Evolutionary conservation across 352 stramenopile species (phyloP), one percentile per base, ranked within the genome.

Genomic region (Phytophthora hibernalis): DNA sequence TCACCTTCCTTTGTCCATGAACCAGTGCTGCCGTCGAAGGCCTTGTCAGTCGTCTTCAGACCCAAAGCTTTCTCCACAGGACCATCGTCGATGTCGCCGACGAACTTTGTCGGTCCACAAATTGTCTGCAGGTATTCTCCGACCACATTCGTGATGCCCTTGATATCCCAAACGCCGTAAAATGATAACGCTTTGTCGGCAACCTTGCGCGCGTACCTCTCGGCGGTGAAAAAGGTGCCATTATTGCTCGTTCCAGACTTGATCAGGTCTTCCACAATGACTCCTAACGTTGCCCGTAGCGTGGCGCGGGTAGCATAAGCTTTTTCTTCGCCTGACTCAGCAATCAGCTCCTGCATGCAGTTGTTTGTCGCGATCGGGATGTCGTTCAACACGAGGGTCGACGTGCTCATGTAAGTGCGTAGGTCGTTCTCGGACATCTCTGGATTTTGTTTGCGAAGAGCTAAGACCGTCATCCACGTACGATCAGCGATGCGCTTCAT

Each of bases 221-320:
- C 67, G 5, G 50, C 24, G 16, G 54, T 55, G 10, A 77, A 9
- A 12, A 59, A 69, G 1, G 69, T 72, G 20, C 65, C 72, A 24
- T 57, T 70, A 18, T 54, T 67, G 54, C 45, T 70, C 55, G 69
- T 61, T 2, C 61, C 52, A 0, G 61, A 58, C 30, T 75, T 74
- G n/a, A 83, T 64, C 5, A 82, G 54, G 38, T 73, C 49, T 42
- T 82, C 73, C 11, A 84, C 54, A 43, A 87, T 80, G 31, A 79
- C 67, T 30, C n/a, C 61, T n/a, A 84, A 21, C 0, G 76, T 81
- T 52, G 71, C 83, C 28, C 76, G 61, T 11, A 87, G 65, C 4
- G 69, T 59, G 22, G 64, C 69, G 42, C 80, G 76, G 20, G 53
- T 73, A 11, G 58, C 20, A 33, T 65, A 79, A 4, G 65, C 65